Conservation (phyloP, 2,329 filamentous ascomycete genomes). For the Emmonsiellopsis sp. region DNA sequence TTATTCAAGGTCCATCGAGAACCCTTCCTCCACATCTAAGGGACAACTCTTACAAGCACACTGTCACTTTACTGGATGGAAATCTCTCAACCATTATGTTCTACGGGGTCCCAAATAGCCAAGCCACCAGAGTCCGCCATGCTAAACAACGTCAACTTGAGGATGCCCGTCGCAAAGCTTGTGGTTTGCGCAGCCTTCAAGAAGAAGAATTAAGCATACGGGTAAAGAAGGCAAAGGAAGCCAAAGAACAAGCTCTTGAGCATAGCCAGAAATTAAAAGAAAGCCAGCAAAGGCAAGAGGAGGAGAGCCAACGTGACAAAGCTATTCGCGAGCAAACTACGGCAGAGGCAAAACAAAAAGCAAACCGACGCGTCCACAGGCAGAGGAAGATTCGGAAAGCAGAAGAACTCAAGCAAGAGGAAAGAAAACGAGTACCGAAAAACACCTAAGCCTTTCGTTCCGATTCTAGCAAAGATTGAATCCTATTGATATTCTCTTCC, state of each 20-base stretch:
- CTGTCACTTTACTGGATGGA: too few species aligned
- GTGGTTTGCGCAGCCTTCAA: too few species aligned
- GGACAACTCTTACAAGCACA: too few species aligned
- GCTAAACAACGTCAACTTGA: too few species aligned
- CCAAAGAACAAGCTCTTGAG: neutral
- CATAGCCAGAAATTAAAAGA: neutral
- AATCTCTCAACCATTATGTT: too few species aligned
- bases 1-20: too few species aligned
- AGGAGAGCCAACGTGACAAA: neutral
- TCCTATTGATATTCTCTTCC: too few species aligned
- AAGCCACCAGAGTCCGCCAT: too few species aligned
- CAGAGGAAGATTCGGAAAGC: conserved; percentile 3
- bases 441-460: neutral
- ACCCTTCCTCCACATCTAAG: too few species aligned
- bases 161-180: too few species aligned
- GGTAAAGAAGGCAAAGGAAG: neutral
- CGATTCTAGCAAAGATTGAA: neutral
- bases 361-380: neutral
- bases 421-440: conserved; percentile 5
- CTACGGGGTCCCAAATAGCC: too few species aligned
- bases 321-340: neutral
- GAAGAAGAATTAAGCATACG: too few species aligned
- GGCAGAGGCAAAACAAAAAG: neutral
- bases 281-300: neutral
- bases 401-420: conserved; percentile 2